Conservation (phyloP, 805 yeast genomes). For the Nakazawaea siamensis region DNA sequence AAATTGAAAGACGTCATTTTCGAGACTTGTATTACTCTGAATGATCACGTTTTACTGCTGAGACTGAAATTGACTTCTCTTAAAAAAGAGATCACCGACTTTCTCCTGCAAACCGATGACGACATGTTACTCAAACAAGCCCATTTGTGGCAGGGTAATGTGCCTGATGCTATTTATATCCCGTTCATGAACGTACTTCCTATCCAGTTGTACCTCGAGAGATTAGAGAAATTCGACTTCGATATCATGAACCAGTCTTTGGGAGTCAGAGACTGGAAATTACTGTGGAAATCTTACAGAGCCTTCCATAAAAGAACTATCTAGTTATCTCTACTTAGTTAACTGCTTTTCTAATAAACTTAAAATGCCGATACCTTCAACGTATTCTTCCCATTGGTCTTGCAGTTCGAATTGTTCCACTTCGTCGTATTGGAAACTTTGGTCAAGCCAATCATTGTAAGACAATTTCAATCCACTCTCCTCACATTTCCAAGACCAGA, state of each 20-base stretch:
- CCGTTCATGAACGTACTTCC: conserved; percentile 69
- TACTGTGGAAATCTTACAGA: conserved; percentile 53
- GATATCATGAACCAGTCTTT: conserved; percentile 42
- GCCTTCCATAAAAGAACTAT: conserved; percentile 22
- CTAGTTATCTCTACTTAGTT: not conserved
- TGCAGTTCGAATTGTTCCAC: conserved; percentile 32
- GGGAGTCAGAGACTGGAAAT: conserved; percentile 50
- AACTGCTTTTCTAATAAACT: conserved; percentile 29
- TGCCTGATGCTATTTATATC: conserved; percentile 58
- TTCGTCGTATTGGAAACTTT: conserved; percentile 41
- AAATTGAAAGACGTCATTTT: conserved; percentile 51
- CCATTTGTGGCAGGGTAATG: conserved; percentile 31
- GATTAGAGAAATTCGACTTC: conserved; percentile 56
- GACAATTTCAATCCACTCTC: conserved; percentile 15
- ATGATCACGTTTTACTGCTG: conserved; percentile 72
- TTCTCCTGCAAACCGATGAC: conserved; percentile 19
- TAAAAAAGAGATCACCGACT: conserved; percentile 25
- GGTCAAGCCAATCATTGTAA: conserved; percentile 38
- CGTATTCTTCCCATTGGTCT: conserved; percentile 40
- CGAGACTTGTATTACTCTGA: conserved; percentile 66
- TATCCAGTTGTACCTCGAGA: conserved; percentile 49
- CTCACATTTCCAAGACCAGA: conserved; percentile 51
- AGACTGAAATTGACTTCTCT: conserved; percentile 39
- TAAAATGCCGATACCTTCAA: conserved; percentile 43
- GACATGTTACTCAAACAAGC: conserved; percentile 19